Evolutionary conservation across 1,284 basidiomycete genomes (phyloP), one percentile per base, ranked within the genome.

Genomic region (Leccinum cinnamomeum): DNA sequence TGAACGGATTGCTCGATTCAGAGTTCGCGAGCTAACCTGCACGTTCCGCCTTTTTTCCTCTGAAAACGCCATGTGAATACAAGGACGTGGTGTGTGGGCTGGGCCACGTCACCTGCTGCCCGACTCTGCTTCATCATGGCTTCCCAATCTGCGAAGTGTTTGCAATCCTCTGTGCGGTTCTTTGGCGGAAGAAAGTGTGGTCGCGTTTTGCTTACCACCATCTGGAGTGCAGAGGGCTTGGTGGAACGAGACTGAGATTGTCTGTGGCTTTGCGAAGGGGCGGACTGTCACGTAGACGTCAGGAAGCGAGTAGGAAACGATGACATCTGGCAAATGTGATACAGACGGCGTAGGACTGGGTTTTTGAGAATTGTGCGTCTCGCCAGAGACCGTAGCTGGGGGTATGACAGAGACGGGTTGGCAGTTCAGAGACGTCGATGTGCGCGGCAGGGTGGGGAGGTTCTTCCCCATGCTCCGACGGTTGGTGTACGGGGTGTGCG

Each of bases 141-240:
- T 72, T 94, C 87, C 93, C 95, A 98, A 71, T 92, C 91, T 30
- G 89, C 87, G 72, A 94, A 80, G 77, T 98, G 95, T 66, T 87
- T 91, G 61, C 83, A 78, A 73, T 97, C 95, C 75, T 97, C 95
- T 57, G 83, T 75, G 61, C 85, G 86, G 59, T 80, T 79, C 74
- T 97, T 97, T 8, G 95, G 95, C n/a, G 95, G 95, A 8, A 97
- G 79, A 73, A 89, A 91, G 5, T 84, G 79, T 18, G 93, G 94
- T 25, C 95, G 82, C 1, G 91, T 93, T 73, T 84, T 89, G 75
- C 89, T 92, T 62, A 89, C 77, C 50, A 91, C 87, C 74, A 87
- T 89, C 70, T 93, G 89, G 20, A 92, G 80, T 14, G 78, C 75
- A 69, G 87, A 91, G 10, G 88, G 89, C 16, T 88, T 87, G 25